These are phyloP conservation scores for Trametes sanguinea DNA, from an alignment of 768 basidiomycete species.

Conservation along the genomic window DNA sequence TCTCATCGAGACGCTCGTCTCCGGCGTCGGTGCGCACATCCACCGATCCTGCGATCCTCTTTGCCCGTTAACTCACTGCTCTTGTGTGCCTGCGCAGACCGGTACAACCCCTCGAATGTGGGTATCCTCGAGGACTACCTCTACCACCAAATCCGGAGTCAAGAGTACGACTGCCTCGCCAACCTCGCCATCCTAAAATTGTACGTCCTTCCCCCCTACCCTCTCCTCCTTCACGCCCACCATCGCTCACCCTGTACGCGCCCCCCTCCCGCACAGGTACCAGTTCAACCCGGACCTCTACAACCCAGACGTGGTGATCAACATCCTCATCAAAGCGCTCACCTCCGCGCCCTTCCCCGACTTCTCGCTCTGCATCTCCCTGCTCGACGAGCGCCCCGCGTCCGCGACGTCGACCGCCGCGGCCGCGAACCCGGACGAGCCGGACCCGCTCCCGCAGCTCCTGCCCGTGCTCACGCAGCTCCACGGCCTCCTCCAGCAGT, in stretches of 20 bases:
- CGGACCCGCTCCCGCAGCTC: conserved; percentile 74
- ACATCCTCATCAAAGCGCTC: conserved; percentile 92
- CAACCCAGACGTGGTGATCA: conserved; percentile 90
- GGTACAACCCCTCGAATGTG: conserved; percentile 96
- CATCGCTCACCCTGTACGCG: not conserved
- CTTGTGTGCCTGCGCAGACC: conserved; percentile 54
- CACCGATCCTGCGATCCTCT: not conserved
- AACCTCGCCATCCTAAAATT: conserved; percentile 95
- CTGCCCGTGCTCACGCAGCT: conserved; percentile 70
- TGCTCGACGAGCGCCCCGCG: conserved; percentile 75
- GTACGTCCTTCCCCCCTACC: conserved; percentile 42
- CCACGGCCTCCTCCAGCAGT: conserved; percentile 73
- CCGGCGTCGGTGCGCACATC: conserved; percentile 73
- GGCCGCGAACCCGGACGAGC: conserved; percentile 64
- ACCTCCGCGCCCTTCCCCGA: conserved; percentile 86
- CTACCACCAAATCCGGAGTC: conserved; percentile 87
- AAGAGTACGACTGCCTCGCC: conserved; percentile 92
- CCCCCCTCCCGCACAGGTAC: conserved; percentile 55
- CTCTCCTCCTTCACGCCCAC: not conserved
- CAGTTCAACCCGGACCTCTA: conserved; percentile 95
- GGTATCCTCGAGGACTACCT: conserved; percentile 95
- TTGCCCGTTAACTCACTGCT: not conserved
- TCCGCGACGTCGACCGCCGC: conserved; percentile 40
- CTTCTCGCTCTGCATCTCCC: conserved; percentile 91
- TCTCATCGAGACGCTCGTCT: conserved; percentile 88